Conservation (phyloP, 2,329 filamentous ascomycete species). For the Monosporascus sp. region DNA sequence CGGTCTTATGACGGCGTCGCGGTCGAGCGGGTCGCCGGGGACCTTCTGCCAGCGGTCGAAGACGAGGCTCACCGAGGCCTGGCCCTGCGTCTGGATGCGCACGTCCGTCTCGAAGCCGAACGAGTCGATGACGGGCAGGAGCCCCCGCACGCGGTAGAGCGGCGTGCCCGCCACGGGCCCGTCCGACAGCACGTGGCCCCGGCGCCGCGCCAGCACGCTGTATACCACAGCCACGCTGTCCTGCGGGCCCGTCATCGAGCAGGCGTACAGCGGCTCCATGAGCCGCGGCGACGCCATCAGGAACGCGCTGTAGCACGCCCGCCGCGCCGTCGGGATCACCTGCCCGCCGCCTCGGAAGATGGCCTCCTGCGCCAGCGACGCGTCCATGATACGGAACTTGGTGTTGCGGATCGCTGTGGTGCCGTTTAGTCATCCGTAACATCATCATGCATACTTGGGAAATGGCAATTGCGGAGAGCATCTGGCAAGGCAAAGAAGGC, state of each 20-base stretch:
- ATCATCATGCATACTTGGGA: not conserved
- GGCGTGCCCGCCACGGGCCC: slow-evolving; percentile 91
- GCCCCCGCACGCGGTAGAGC: slow-evolving; percentile 82
- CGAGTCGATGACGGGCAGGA: slow-evolving; percentile 92
- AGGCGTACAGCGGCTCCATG: slow-evolving; percentile 94
- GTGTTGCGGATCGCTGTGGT: slow-evolving; percentile 83
- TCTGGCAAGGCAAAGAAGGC: no score
- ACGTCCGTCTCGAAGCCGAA: slow-evolving; percentile 98
- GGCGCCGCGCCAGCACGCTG: slow-evolving; percentile 79
- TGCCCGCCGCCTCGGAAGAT: slow-evolving; percentile 95
- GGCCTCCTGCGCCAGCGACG: slow-evolving; percentile 78
- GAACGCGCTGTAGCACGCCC: slow-evolving; percentile 93
- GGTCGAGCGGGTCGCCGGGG: slow-evolving; percentile 90
- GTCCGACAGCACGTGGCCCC: slow-evolving; percentile 92
- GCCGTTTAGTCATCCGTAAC: slow-evolving; percentile 18
- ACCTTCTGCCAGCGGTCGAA: slow-evolving; percentile 97
- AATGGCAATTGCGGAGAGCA: no score
- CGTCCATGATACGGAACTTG: slow-evolving; percentile 94
- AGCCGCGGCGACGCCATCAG: slow-evolving; percentile 92
- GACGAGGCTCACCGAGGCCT: slow-evolving; percentile 82
- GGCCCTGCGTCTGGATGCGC: slow-evolving; percentile 90
- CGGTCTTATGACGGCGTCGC: slow-evolving; percentile 73
- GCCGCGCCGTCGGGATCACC: slow-evolving; percentile 90
- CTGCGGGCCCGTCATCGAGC: slow-evolving; percentile 87
- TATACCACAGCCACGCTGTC: slow-evolving; percentile 86